A percentile compares a stretch with the other conserved stretches of the same genome.
Evolutionary conservation across 192 early-diverging fungal genomes (phyloP).

Genomic region (Lobulomyces angularis): DNA sequence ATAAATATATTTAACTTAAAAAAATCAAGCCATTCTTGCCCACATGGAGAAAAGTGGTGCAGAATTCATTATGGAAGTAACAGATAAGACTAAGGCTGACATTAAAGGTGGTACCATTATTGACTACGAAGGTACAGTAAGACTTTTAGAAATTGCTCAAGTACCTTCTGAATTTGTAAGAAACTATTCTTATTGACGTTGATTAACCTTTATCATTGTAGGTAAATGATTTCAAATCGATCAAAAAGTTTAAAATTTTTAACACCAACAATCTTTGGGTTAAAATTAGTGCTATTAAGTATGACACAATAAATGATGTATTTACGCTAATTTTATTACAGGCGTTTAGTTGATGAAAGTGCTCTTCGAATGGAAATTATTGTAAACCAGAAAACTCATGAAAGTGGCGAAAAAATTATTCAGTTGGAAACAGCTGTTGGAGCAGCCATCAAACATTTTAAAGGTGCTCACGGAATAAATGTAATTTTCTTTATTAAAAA

Average conservation of each 20-base stretch:
- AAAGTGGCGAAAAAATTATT: constrained; percentile 88
- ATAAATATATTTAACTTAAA: background rate
- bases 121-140: constrained; percentile 88
- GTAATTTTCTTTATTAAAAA: no score
- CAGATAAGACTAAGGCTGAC: constrained; percentile 98
- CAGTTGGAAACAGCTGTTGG: constrained; percentile 99
- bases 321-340: constrained; percentile 72
- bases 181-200: background rate
- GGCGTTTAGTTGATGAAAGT: constrained; percentile 68
- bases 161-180: constrained; percentile 80
- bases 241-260: constrained; percentile 99
- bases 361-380: constrained; percentile 86
- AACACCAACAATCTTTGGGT: constrained; percentile 71
- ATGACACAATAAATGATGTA: constrained; percentile 73
- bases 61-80: constrained; percentile 98
- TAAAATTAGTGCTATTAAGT: constrained; percentile 30
- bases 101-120: constrained; percentile 99
- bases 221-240: constrained; percentile 93
- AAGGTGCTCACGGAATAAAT: constrained; percentile 87
- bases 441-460: constrained; percentile 97
- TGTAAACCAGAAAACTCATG: constrained; percentile 90
- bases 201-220: background rate
- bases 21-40: constrained; percentile 57
- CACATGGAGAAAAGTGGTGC: constrained; percentile 77
- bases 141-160: constrained; percentile 95